Percentiles rank a stretch among this genome's conserved stretches.
These are phyloP conservation scores for Lactuca sativa DNA, from an alignment of 129 eudicot genomes.

Conservation along the genomic window DNA sequence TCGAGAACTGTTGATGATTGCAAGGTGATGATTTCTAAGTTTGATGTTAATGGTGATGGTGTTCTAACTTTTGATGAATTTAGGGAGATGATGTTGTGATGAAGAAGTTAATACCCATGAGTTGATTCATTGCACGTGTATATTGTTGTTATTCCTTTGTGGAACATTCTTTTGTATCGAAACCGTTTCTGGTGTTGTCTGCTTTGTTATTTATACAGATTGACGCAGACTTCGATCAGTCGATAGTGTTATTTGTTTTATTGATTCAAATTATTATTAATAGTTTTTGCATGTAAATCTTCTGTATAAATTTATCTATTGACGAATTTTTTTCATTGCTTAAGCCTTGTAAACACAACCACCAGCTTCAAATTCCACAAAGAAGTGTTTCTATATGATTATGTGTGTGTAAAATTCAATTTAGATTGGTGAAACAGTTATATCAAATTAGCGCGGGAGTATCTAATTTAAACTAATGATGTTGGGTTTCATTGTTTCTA, in stretches of 20 bases:
- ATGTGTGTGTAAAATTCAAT: too few species aligned
- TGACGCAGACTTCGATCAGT: background rate
- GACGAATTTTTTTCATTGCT: too few species aligned
- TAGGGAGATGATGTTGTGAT: constrained; percentile 52
- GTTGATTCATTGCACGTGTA: background rate
- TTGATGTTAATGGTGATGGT: constrained; percentile 69
- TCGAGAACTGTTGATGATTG: constrained; percentile 50
- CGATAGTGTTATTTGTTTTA: background rate
- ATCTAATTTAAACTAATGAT: too few species aligned
- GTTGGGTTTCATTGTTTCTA: too few species aligned
- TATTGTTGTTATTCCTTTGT: background rate
- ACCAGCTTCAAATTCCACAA: too few species aligned
- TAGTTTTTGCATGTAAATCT: too few species aligned
- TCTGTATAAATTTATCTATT: too few species aligned
- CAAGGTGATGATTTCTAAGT: constrained; percentile 51
- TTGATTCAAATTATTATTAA: background rate
- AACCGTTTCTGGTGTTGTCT: background rate
- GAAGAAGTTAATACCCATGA: background rate
- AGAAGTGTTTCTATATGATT: too few species aligned
- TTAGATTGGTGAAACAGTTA: too few species aligned
- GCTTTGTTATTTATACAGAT: background rate
- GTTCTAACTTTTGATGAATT: constrained; percentile 68
- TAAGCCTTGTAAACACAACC: too few species aligned
- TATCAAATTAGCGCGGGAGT: too few species aligned
- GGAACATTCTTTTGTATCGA: background rate